A percentile compares a stretch with the other conserved stretches of the same genome.
phyloP scores from a whole-genome alignment of 2,329 filamentous ascomycete genomes.

The Colletotrichum sp. region DNA sequence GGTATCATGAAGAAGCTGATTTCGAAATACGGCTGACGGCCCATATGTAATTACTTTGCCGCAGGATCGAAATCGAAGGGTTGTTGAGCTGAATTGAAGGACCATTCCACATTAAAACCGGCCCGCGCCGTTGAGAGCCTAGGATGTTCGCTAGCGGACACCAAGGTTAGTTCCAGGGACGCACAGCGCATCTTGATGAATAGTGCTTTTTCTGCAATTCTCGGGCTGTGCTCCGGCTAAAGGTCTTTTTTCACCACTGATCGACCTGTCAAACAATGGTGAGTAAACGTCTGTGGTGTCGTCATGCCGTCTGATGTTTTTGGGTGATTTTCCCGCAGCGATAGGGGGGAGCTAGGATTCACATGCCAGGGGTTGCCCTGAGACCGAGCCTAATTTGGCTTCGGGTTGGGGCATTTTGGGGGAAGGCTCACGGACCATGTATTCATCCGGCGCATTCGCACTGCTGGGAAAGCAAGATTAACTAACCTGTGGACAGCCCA shows the following conservation, averaged over 20 bases:
- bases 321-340: background rate
- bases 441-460: constrained; percentile 20
- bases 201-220: background rate
- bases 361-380: constrained; percentile 21
- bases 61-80: background rate
- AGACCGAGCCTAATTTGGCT: constrained; percentile 4
- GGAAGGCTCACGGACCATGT: constrained; percentile 2
- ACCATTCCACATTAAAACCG: constrained; percentile 3
- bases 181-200: background rate
- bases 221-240: background rate
- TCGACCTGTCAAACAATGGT: background rate
- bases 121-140: constrained; percentile 10
- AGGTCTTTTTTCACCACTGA: background rate
- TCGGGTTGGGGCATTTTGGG: background rate
- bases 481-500: background rate
- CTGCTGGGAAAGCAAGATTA: constrained; percentile 18
- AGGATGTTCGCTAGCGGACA: background rate
- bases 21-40: constrained; percentile 66
- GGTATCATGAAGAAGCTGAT: constrained; percentile 79
- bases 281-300: background rate
- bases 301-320: constrained; percentile 16
- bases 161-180: background rate
- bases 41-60: background rate
- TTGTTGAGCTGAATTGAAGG: background rate
- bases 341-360: constrained; percentile 1